A percentile compares a stretch with the other conserved stretches of the same genome.
These are phyloP conservation scores for Colletotrichum phormii DNA, from an alignment of 2,329 filamentous ascomycete genomes.

Conservation along the genomic window DNA sequence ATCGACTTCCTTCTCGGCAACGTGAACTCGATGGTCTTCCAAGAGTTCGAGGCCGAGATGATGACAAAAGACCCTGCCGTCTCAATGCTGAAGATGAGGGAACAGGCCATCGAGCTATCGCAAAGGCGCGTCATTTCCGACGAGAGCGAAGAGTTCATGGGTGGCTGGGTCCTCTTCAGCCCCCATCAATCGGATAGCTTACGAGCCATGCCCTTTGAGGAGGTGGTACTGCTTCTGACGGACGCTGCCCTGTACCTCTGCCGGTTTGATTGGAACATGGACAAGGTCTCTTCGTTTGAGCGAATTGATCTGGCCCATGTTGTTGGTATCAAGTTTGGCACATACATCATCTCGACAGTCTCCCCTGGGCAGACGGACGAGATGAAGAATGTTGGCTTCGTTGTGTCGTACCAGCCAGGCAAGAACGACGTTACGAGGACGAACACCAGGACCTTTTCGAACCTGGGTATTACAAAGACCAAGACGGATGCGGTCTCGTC, in stretches of 20 bases:
- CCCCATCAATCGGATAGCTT: slow-evolving; percentile 79
- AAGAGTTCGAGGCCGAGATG: slow-evolving; percentile 94
- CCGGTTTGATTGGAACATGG: slow-evolving; percentile 92
- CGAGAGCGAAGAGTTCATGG: slow-evolving; percentile 84
- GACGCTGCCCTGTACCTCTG: slow-evolving; percentile 88
- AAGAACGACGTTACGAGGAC: slow-evolving; percentile 79
- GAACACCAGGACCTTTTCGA: slow-evolving; percentile 86
- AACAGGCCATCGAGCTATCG: slow-evolving; percentile 90
- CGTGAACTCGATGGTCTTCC: slow-evolving; percentile 85
- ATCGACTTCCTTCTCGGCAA: slow-evolving; percentile 96
- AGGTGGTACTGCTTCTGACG: slow-evolving; percentile 88
- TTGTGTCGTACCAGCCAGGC: slow-evolving; percentile 80
- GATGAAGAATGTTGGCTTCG: slow-evolving; percentile 83
- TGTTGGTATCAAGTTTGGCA: slow-evolving; percentile 78
- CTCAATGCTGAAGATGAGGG: slow-evolving; percentile 84
- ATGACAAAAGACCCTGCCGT: slow-evolving; percentile 93
- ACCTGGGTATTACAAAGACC: slow-evolving; percentile 45
- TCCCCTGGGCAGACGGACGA: slow-evolving; percentile 82
- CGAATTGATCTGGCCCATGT: slow-evolving; percentile 83
- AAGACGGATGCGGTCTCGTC: slow-evolving; percentile 14
- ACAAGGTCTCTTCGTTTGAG: slow-evolving; percentile 95
- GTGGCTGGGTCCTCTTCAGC: slow-evolving; percentile 89
- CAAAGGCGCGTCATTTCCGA: slow-evolving; percentile 88
- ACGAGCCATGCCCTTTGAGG: slow-evolving; percentile 79
- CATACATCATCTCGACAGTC: slow-evolving; percentile 91